Base-by-base conservation (phyloP, 164 flowering plant species). In the Cinnamomum chago region DNA sequence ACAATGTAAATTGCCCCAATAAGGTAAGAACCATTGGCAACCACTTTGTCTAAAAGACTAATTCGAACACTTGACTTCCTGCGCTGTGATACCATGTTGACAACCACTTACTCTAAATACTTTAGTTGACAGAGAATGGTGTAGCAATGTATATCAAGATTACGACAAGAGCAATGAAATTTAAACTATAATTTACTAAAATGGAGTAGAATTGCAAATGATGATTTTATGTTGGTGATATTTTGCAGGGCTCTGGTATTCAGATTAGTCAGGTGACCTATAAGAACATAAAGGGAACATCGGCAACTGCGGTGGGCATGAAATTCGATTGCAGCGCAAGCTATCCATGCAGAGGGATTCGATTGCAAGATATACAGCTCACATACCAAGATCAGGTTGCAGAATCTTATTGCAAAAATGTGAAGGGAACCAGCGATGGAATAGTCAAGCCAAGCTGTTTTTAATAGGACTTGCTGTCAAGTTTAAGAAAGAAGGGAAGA, bases 1-100 rank as follows among this genome's bases (percentile, higher is more conserved):
- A 69, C 58, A 35, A 82, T 7, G 13, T 50, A 3, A 72, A 62
- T 11, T 92, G 94, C 67, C 90, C 97, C 15, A 35, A 52, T 50
- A 75, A 86, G 87, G 95, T 89, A 78, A 25, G 18, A 11, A 68
- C 22, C 0, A 2, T 1, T 0, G 18, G 14, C 17, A 52, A 1
- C 17, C 58, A 52, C 14, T 52, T 52, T 14, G 0, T 52, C 35
- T 30, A 30, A 30, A 30, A 30, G 35, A 5, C 5, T 30, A 30
- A 30, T 30, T 30, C 1, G 1, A 30, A 4, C 0, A 30, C 5
- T 30, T 0, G 33, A 30, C 33, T 3, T 30, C 5, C 5, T 0
- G 2, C 30, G n/a, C n/a, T 30, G 0, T 4, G 0, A 30, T 30
- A 30, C 5, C 33, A 4, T 30, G 33, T 30, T 30, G 35, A 30